Percentiles rank a stretch among this genome's conserved stretches.
These are phyloP conservation scores for Alternaria gaisen DNA, from an alignment of 2,329 filamentous ascomycete species.

Conservation along the genomic window DNA sequence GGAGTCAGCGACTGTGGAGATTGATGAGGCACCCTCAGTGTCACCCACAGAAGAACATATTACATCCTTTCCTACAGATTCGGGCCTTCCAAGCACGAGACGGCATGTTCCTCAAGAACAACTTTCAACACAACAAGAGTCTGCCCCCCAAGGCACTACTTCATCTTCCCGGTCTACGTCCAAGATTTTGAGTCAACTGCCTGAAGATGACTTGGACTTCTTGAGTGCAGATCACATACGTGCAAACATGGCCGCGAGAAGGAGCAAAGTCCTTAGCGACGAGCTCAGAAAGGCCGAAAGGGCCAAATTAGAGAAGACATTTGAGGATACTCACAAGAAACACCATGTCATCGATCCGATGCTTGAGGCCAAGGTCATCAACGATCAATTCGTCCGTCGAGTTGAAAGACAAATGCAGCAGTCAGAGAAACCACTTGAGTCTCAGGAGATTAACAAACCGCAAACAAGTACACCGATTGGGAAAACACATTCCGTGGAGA, in stretches of 20 bases:
- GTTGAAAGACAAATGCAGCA: slow-evolving; percentile 30
- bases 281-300: slow-evolving; percentile 27
- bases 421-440: slow-evolving; percentile 8
- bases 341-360: slow-evolving; percentile 28
- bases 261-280: slow-evolving; percentile 10
- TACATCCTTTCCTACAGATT: background rate
- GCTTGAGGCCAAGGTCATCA: slow-evolving; percentile 38
- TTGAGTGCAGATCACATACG: slow-evolving; percentile 55
- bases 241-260: slow-evolving; percentile 52
- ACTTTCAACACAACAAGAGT: background rate
- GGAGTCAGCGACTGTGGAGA: background rate
- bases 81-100: background rate
- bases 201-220: slow-evolving; percentile 53
- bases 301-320: slow-evolving; percentile 41
- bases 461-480: background rate
- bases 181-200: slow-evolving; percentile 43
- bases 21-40: background rate
- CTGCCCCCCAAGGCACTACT: background rate
- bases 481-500: background rate
- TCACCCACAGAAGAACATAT: background rate
- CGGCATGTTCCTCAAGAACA: background rate
- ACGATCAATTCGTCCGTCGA: slow-evolving; percentile 42
- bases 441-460: background rate
- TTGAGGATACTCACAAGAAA: slow-evolving; percentile 24
- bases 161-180: slow-evolving; percentile 27